Percentiles rank a stretch among this genome's conserved stretches.
Conservation (phyloP, 306 rosid species). For the Psophocarpus tetragonolobus region DNA sequence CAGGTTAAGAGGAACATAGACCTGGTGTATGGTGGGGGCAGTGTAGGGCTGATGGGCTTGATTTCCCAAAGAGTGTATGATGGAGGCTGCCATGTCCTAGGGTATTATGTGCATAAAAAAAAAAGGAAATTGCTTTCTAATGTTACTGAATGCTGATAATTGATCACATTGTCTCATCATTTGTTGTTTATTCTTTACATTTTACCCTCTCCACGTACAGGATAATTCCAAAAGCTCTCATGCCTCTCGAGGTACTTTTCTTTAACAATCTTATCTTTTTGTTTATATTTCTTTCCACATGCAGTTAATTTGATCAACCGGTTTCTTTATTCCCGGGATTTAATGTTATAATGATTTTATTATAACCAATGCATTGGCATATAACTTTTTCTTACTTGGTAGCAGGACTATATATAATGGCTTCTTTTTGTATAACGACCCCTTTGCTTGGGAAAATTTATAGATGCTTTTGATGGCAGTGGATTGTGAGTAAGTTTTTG, state of each 20-base stretch:
- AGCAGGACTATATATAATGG: slow-evolving; percentile 6
- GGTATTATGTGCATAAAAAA: slow-evolving; percentile 60
- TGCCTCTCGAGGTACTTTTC: slow-evolving; percentile 81
- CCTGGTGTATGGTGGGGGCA: slow-evolving; percentile 96
- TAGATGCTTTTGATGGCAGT: slow-evolving; percentile 5
- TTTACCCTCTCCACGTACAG: slow-evolving; percentile 48
- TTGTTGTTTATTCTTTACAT: slow-evolving; percentile 22
- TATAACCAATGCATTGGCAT: slow-evolving; percentile 6
- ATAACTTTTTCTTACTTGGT: slow-evolving; percentile 18
- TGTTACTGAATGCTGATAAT: background rate
- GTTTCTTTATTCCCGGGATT: slow-evolving; percentile 15
- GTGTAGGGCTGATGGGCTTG: slow-evolving; percentile 89
- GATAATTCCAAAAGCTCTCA: slow-evolving; percentile 90
- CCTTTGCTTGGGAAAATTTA: slow-evolving; percentile 24
- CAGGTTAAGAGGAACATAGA: slow-evolving; percentile 84
- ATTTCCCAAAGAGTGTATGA: slow-evolving; percentile 79
- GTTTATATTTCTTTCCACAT: background rate
- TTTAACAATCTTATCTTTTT: background rate
- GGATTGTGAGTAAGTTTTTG: no score
- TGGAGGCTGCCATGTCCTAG: slow-evolving; percentile 93
- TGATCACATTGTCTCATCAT: slow-evolving; percentile 33
- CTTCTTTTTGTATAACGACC: background rate
- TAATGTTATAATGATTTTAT: slow-evolving; percentile 5
- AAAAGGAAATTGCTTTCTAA: slow-evolving; percentile 21
- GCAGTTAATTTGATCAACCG: background rate